Evolutionary conservation across 805 yeast genomes (phyloP).

Genomic region (Schizosaccharomyces pombe): DNA sequence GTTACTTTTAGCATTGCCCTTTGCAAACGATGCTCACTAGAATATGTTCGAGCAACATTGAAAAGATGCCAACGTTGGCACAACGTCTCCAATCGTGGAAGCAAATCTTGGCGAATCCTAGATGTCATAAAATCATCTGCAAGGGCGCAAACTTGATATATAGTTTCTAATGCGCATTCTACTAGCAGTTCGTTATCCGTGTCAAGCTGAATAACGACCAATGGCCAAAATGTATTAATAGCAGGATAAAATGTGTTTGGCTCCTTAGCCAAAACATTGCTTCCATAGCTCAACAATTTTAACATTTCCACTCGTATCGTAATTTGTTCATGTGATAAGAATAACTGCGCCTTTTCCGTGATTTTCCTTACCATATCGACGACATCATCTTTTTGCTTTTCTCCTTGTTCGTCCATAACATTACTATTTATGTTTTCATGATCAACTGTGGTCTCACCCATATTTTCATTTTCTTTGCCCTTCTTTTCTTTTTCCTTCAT

Average conservation of each 20-base stretch:
- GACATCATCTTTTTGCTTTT: constrained; percentile 16
- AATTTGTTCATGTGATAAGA: constrained; percentile 42
- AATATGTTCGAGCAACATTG: not conserved
- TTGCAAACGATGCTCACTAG: not conserved
- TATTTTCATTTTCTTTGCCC: constrained; percentile 12
- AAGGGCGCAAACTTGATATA: constrained; percentile 12
- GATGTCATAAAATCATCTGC: constrained; percentile 18
- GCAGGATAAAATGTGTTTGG: constrained; percentile 24
- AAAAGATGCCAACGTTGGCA: not conserved
- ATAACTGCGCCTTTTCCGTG: constrained; percentile 42
- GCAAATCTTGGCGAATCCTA: constrained; percentile 12
- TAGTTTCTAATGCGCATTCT: constrained; percentile 14
- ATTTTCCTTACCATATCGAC: constrained; percentile 19
- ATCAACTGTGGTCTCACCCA: constrained; percentile 8
- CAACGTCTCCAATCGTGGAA: constrained; percentile 6
- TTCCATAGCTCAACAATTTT: constrained; percentile 20
- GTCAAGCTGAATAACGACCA: constrained; percentile 14
- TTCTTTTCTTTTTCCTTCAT: not conserved
- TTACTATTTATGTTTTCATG: not conserved
- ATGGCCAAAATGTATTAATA: constrained; percentile 32
- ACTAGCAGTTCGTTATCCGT: constrained; percentile 16
- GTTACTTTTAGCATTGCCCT: not conserved
- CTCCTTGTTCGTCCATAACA: constrained; percentile 18
- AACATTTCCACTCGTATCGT: constrained; percentile 34
- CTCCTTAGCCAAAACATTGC: constrained; percentile 33